Conservation (phyloP, 2,329 filamentous ascomycete genomes). For the Microascus cirrosus region DNA sequence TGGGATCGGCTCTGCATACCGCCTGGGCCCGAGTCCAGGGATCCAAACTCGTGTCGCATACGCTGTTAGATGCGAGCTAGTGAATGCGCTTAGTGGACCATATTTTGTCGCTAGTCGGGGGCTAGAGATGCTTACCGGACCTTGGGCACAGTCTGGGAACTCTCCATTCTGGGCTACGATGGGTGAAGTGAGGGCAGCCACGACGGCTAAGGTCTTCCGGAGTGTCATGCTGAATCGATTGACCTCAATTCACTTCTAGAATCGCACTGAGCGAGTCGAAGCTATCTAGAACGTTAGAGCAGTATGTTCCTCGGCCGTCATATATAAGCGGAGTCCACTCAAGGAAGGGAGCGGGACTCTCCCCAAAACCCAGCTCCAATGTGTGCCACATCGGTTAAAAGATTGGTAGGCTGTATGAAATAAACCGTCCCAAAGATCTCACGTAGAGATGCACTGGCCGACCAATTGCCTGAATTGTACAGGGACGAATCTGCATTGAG, state of each 20-base stretch:
- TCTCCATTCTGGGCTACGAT: conserved; percentile 1
- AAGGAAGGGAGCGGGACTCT: too few species aligned
- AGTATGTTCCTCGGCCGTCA: not conserved
- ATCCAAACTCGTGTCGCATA: conserved; percentile 3
- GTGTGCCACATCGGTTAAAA: not conserved
- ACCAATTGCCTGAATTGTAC: too few species aligned
- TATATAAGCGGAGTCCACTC: not conserved
- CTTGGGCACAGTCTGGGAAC: conserved; percentile 3
- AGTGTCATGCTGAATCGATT: not conserved
- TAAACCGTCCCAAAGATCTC: too few species aligned
- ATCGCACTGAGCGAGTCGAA: not conserved
- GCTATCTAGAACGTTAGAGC: not conserved
- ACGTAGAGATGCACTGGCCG: too few species aligned
- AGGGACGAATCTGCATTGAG: too few species aligned
- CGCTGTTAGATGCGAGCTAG: conserved; percentile 3
- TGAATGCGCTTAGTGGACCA: not conserved
- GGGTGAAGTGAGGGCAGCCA: not conserved
- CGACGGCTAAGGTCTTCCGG: not conserved
- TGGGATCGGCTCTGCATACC: not conserved
- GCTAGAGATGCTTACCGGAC: not conserved
- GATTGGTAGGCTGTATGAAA: not conserved
- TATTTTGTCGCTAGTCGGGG: not conserved
- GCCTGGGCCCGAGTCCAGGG: conserved; percentile 2
- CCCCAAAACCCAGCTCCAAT: not conserved
- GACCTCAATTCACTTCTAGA: not conserved